A percentile compares a stretch with the other conserved stretches of the same genome.
Conservation (phyloP, 352 stramenopile species). For the Poterioochromonas sp. region DNA sequence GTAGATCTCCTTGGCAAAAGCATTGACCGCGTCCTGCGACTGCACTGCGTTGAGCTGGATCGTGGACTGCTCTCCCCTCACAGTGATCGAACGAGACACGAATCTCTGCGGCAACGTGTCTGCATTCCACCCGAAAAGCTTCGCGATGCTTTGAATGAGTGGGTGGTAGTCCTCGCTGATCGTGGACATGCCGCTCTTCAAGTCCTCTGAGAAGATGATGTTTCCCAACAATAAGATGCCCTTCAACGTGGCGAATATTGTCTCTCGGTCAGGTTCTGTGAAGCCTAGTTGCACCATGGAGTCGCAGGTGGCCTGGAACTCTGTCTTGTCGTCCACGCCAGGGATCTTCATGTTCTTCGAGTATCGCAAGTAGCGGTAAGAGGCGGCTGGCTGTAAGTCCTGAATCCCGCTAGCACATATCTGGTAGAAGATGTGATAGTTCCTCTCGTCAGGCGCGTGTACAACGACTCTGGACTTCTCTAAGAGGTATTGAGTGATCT, state of each 20-base stretch:
- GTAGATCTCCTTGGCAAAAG: conserved; percentile 61
- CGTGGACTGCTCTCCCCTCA: background rate
- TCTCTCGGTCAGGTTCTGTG: background rate
- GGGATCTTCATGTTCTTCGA: background rate
- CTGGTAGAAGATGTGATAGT: conserved; percentile 99
- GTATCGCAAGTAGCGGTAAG: background rate
- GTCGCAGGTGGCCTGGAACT: background rate
- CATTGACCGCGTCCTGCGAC: conserved; percentile 55
- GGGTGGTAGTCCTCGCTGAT: background rate
- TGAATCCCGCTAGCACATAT: conserved; percentile 48
- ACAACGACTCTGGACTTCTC: conserved; percentile 86
- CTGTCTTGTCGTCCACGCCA: conserved; percentile 7
- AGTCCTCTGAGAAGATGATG: conserved; percentile 64
- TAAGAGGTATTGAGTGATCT: conserved; percentile 84
- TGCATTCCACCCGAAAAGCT: background rate
- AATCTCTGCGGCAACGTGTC: background rate
- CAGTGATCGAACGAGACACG: background rate
- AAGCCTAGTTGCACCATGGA: background rate
- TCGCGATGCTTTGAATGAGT: background rate
- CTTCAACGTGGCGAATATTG: conserved; percentile 86
- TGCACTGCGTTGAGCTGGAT: background rate
- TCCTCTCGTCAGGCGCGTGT: conserved; percentile 71
- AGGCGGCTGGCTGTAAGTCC: background rate
- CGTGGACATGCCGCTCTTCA: background rate
- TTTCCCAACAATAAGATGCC: conserved; percentile 94